phyloP scores from a whole-genome alignment of 2,329 filamentous ascomycete genomes.

The Talaromyces sp. region DNA sequence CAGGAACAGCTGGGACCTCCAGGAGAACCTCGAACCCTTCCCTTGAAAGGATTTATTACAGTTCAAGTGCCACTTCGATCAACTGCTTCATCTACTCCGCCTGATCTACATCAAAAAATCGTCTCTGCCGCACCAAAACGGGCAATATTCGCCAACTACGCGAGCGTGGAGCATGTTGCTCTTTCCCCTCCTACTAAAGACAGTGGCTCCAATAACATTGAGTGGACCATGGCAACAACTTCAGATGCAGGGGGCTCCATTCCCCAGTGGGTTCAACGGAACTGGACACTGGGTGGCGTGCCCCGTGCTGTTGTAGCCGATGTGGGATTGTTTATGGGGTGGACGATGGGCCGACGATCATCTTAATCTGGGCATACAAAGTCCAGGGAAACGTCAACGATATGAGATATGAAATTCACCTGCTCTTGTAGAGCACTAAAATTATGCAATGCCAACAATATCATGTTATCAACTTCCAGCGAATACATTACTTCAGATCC shows the following conservation, averaged over 20 bases:
- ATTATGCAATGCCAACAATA: background rate
- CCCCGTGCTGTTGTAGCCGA: slow-evolving; percentile 41
- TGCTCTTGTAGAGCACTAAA: background rate
- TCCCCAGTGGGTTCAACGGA: slow-evolving; percentile 41
- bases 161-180: slow-evolving; percentile 37
- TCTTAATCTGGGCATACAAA: background rate
- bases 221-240: slow-evolving; percentile 44
- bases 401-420: too few relatives aligned
- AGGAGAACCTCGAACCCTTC: background rate
- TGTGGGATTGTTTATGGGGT: slow-evolving; percentile 43
- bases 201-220: slow-evolving; percentile 13
- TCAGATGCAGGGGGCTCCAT: slow-evolving; percentile 41
- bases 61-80: slow-evolving; percentile 36
- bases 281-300: slow-evolving; percentile 39
- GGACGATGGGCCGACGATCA: slow-evolving; percentile 26
- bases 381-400: too few relatives aligned
- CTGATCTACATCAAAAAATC: slow-evolving; percentile 24
- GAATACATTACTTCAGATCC: too few relatives aligned
- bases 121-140: slow-evolving; percentile 25
- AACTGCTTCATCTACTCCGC: slow-evolving; percentile 17
- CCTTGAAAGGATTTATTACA: slow-evolving; percentile 32
- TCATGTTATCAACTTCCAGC: too few relatives aligned
- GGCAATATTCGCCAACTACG: slow-evolving; percentile 37
- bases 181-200: slow-evolving; percentile 2
- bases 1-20: background rate